Percentiles rank a stretch among this genome's conserved stretches.
Evolutionary conservation across 1,284 basidiomycete species (phyloP).

Genomic region (Phellopilus nigrolimitatus): DNA sequence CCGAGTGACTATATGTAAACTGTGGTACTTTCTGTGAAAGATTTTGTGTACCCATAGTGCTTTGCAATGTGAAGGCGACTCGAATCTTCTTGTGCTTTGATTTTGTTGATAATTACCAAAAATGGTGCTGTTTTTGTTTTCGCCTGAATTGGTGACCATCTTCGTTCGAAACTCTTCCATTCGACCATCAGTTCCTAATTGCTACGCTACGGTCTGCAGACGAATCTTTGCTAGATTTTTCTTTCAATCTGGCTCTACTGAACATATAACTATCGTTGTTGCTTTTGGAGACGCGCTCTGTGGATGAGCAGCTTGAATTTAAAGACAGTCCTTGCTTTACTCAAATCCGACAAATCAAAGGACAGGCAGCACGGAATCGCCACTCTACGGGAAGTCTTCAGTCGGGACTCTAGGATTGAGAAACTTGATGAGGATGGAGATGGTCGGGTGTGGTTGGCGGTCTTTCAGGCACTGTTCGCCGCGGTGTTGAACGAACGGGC

Average conservation of each 20-base stretch:
- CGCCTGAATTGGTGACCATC: no score
- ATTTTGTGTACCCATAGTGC: no score
- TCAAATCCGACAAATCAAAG: constrained; percentile 65
- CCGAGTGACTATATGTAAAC: no score
- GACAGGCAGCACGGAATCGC: constrained; percentile 66
- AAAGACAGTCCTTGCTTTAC: constrained; percentile 44
- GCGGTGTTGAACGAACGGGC: constrained; percentile 61
- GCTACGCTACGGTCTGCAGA: no score
- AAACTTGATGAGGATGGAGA: constrained; percentile 48
- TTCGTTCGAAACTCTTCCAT: no score
- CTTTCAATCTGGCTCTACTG: background rate
- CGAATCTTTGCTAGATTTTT: no score
- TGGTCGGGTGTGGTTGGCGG: constrained; percentile 56
- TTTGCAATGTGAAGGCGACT: no score
- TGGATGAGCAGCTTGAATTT: constrained; percentile 30
- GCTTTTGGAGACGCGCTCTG: background rate
- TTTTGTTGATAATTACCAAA: no score
- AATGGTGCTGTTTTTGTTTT: no score
- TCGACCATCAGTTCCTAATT: no score
- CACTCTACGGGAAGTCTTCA: constrained; percentile 56
- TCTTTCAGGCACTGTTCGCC: constrained; percentile 73
- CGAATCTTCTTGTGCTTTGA: no score
- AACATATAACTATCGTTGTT: background rate
- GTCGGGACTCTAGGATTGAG: constrained; percentile 45
- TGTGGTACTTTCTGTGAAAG: no score